Evolutionary conservation across 1,284 basidiomycete genomes (phyloP).

Genomic region (Cryptococcus sp.): DNA sequence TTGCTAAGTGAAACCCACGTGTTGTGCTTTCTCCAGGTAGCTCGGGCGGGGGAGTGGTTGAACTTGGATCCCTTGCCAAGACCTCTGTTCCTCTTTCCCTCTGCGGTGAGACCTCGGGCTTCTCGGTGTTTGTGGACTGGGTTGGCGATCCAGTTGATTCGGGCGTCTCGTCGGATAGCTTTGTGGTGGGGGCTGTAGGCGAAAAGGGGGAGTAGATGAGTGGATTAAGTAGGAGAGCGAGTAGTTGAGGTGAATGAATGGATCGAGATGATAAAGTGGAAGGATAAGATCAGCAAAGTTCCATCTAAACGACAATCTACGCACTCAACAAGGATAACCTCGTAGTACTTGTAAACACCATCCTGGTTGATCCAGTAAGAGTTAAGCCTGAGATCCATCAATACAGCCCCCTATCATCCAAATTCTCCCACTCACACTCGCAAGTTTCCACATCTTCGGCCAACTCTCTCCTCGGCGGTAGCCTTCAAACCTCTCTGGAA

Average conservation of each 20-base stretch:
- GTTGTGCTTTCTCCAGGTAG: conserved; percentile 97
- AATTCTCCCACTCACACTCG: conserved; percentile 58
- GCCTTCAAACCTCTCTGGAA: conserved; percentile 90
- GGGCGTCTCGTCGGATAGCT: conserved; percentile 82
- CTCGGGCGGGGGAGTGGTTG: conserved; percentile 88
- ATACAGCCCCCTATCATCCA: background rate
- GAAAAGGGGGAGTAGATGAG: background rate
- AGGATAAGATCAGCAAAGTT: conserved; percentile 4
- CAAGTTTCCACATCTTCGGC: conserved; percentile 90
- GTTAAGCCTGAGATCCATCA: conserved; percentile 56
- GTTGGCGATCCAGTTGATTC: conserved; percentile 97
- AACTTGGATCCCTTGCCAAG: conserved; percentile 91
- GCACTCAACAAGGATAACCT: conserved; percentile 97
- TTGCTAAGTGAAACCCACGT: conserved; percentile 51
- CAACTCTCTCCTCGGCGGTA: conserved; percentile 97
- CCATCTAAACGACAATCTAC: conserved; percentile 36
- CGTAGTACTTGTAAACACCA: conserved; percentile 99
- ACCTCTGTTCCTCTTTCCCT: conserved; percentile 79
- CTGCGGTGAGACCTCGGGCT: conserved; percentile 91
- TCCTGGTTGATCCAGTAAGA: conserved; percentile 99
- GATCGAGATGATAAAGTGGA: background rate
- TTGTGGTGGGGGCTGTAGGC: conserved; percentile 50
- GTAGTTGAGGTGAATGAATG: background rate
- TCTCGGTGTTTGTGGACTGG: conserved; percentile 99
- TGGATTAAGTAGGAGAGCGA: background rate